Conservation (phyloP, 208 protist species). For the Tritrichomonas foetus region DNA sequence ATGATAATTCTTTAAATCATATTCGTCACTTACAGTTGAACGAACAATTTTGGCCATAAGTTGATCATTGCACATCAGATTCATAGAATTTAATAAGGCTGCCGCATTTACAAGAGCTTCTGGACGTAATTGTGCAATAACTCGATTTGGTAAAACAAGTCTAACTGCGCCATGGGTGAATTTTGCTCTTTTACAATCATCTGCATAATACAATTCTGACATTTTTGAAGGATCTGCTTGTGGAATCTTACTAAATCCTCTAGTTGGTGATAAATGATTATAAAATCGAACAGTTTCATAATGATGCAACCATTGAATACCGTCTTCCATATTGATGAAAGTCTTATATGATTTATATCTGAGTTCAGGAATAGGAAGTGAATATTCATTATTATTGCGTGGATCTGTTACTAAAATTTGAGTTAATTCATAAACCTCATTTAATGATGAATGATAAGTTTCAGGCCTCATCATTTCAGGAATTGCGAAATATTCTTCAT, state of each 20-base stretch:
- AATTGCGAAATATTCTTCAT: background rate
- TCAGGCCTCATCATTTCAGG: background rate
- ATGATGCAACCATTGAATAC: background rate
- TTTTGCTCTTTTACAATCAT: too few species aligned
- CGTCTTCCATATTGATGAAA: background rate
- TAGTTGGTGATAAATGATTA: background rate
- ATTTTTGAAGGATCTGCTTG: too few species aligned
- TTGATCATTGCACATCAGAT: background rate
- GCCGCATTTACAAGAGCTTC: background rate
- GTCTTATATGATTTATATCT: background rate
- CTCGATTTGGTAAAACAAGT: background rate
- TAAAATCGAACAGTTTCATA: background rate
- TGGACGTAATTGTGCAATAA: background rate
- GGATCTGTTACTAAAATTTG: background rate
- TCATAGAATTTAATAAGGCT: background rate
- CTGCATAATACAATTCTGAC: too few species aligned
- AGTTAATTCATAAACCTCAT: background rate
- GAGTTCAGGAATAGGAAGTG: background rate
- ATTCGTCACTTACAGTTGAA: background rate
- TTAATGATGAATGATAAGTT: background rate
- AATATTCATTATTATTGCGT: background rate
- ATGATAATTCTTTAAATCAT: background rate
- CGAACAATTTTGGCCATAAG: background rate
- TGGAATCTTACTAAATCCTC: too few species aligned
- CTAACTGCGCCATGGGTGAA: background rate